phyloP scores from a whole-genome alignment of 257 asterid species.

The Solanum habrochaites region DNA sequence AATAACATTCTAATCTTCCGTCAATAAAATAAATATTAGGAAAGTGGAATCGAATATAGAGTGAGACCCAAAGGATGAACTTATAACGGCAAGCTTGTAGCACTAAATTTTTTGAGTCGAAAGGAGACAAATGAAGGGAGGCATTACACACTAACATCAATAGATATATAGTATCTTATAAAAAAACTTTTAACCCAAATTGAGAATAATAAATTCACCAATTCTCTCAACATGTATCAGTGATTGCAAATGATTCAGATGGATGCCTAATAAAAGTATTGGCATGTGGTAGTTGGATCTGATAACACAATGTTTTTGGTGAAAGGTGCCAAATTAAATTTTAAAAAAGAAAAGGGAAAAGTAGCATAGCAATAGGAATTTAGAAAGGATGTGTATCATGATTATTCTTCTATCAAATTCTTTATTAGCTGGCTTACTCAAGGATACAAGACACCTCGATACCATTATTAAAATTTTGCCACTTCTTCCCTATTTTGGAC shows the following conservation, averaged over 20 bases:
- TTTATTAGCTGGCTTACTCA: background rate
- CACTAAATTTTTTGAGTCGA: background rate
- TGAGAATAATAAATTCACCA: background rate
- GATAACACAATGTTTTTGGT: background rate
- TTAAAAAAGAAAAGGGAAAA: background rate
- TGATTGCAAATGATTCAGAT: background rate
- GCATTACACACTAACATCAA: too few species aligned
- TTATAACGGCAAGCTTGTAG: fast-evolving
- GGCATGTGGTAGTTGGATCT: background rate
- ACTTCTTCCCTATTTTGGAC: background rate
- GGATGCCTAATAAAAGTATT: background rate
- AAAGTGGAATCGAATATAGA: too few species aligned
- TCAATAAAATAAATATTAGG: background rate
- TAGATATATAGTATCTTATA: background rate
- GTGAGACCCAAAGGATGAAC: fast-evolving
- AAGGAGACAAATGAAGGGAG: background rate
- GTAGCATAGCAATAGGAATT: background rate
- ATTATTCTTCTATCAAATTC: background rate
- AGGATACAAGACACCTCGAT: background rate
- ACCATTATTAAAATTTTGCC: background rate
- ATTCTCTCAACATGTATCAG: background rate
- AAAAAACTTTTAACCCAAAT: background rate
- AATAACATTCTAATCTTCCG: background rate
- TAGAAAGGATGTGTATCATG: background rate
- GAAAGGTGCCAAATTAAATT: background rate